Percentiles rank a stretch among this genome's conserved stretches.
Conservation (phyloP, 73 alveolate genomes). For the Tetrahymena elliotti region DNA sequence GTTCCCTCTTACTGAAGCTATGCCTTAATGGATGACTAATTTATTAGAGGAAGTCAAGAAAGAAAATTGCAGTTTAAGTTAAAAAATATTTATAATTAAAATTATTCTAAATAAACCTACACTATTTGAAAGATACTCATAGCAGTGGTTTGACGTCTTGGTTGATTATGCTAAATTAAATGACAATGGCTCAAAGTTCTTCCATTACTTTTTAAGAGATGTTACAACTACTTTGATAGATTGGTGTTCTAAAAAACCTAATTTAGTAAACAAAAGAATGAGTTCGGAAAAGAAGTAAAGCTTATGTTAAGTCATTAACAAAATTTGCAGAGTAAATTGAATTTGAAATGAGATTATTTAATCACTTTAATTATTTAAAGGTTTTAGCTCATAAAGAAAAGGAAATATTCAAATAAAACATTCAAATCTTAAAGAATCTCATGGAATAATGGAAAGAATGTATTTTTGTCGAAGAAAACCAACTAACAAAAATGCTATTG, state of each 20-base stretch:
- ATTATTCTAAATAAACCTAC: conserved; percentile 72
- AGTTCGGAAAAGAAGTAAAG: neutral
- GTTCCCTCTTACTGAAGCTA: conserved; percentile 56
- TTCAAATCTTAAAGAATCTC: neutral
- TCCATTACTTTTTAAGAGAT: conserved; percentile 96
- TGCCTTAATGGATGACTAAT: conserved; percentile 92
- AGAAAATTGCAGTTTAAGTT: conserved; percentile 51
- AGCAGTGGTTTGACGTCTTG: conserved; percentile 79
- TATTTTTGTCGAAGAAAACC: neutral
- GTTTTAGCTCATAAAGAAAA: neutral
- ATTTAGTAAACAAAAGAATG: neutral
- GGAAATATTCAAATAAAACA: neutral
- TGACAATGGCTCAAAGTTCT: conserved; percentile 93
- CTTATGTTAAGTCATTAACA: neutral
- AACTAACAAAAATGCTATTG: neutral
- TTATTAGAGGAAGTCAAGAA: conserved; percentile 68
- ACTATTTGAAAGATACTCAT: conserved; percentile 78
- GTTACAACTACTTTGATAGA: conserved; percentile 53
- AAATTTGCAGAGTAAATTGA: neutral
- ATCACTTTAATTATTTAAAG: neutral
- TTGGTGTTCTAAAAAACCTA: neutral
- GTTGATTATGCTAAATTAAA: conserved; percentile 58
- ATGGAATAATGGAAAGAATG: neutral
- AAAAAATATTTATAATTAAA: conserved; percentile 80
- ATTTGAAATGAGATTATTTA: neutral